phyloP scores from a whole-genome alignment of 257 asterid genomes.

The Primulina eburnea region DNA sequence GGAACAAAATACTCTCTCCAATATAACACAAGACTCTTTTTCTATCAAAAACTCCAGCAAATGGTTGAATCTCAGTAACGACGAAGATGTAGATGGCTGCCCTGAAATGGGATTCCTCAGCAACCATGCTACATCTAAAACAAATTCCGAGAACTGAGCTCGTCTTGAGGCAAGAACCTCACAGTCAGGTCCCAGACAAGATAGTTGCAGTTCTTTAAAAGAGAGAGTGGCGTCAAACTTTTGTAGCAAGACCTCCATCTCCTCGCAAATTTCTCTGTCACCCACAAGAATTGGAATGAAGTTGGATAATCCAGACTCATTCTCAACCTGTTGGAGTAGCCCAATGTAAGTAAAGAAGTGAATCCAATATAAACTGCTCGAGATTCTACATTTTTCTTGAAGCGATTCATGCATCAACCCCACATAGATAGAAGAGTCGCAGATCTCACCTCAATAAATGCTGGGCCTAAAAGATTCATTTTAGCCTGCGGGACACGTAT shows the following conservation, averaged over 20 bases:
- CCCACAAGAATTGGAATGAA: slow-evolving; percentile 86
- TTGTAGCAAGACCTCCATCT: slow-evolving; percentile 61
- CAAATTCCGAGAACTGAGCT: slow-evolving; percentile 46
- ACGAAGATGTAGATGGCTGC: slow-evolving; percentile 40
- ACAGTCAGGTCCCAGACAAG: slow-evolving; percentile 39
- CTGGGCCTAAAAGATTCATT: slow-evolving; percentile 62
- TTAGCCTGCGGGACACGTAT: slow-evolving; percentile 62
- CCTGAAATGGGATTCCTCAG: slow-evolving; percentile 52
- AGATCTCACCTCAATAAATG: slow-evolving; percentile 73
- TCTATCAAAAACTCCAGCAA: slow-evolving; percentile 51
- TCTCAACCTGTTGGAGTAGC: slow-evolving; percentile 70
- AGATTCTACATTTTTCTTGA: slow-evolving; percentile 6
- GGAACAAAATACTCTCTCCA: slow-evolving; percentile 45
- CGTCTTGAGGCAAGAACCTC: slow-evolving; percentile 43
- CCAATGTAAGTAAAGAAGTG: slow-evolving; percentile 8
- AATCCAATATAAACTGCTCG: neutral
- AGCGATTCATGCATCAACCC: neutral
- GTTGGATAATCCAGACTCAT: slow-evolving; percentile 89
- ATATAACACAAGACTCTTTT: slow-evolving; percentile 49
- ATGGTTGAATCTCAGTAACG: slow-evolving; percentile 49
- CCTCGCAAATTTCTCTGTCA: slow-evolving; percentile 71
- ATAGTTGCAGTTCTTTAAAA: slow-evolving; percentile 29
- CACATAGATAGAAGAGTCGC: neutral
- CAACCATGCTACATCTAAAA: slow-evolving; percentile 78
- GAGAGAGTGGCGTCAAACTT: slow-evolving; percentile 27